These are phyloP conservation scores for Clarkia xantiana DNA, from an alignment of 345 rosid genomes.

Conservation along the genomic window DNA sequence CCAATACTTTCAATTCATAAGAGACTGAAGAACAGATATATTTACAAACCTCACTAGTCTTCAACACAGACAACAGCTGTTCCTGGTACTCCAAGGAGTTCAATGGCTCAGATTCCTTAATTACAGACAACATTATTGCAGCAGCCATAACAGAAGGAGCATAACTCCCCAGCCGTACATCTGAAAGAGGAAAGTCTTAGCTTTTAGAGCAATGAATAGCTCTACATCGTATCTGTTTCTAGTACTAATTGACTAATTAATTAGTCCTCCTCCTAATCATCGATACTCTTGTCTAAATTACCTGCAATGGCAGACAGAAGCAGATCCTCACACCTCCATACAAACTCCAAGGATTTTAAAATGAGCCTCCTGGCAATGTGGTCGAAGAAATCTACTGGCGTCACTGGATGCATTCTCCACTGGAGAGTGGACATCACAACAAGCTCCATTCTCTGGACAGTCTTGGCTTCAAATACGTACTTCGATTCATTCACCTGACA, in stretches of 20 bases:
- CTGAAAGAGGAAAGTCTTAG: slow-evolving; percentile 26
- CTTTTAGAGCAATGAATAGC: neutral
- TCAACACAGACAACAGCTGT: slow-evolving; percentile 45
- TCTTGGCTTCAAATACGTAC: slow-evolving; percentile 36
- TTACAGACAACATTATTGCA: slow-evolving; percentile 54
- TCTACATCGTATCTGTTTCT: neutral
- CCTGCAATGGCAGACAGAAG: slow-evolving; percentile 62
- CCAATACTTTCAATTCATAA: neutral
- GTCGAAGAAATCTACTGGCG: slow-evolving; percentile 45
- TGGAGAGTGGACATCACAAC: slow-evolving; percentile 34
- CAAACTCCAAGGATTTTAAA: slow-evolving; percentile 23
- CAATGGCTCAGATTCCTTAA: slow-evolving; percentile 41
- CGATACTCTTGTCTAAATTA: slow-evolving; percentile 9
- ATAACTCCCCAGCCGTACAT: slow-evolving; percentile 44
- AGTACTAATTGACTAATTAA: neutral
- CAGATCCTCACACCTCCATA: slow-evolving; percentile 52
- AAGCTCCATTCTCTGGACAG: slow-evolving; percentile 66
- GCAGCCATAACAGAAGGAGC: slow-evolving; percentile 61
- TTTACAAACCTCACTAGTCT: slow-evolving; percentile 40
- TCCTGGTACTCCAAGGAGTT: slow-evolving; percentile 37
- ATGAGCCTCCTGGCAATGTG: slow-evolving; percentile 13
- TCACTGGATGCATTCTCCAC: slow-evolving; percentile 48
- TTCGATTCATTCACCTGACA: slow-evolving; percentile 32
- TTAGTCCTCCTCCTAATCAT: neutral
- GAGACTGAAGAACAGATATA: neutral